Percentiles rank a stretch among this genome's conserved stretches.
Conservation (phyloP, 1,284 basidiomycete species). For the Sanghuangporus baumii region DNA sequence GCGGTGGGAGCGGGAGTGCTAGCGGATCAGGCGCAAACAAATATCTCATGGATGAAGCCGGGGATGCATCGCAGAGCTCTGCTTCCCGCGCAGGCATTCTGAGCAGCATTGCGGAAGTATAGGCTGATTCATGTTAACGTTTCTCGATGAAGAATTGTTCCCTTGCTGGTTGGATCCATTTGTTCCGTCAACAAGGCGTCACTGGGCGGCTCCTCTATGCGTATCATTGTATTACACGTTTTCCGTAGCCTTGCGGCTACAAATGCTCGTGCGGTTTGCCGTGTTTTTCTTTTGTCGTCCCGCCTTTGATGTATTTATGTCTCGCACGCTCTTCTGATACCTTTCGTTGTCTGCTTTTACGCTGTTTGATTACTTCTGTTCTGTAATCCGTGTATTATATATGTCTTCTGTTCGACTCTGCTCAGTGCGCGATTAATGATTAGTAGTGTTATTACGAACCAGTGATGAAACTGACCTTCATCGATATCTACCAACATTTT, state of each 20-base stretch:
- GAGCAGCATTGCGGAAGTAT: conserved; percentile 38
- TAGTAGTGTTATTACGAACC: neutral
- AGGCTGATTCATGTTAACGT: neutral
- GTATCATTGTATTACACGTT: neutral
- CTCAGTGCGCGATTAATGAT: neutral
- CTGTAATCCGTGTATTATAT: neutral
- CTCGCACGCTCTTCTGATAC: neutral
- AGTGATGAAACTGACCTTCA: too few species aligned
- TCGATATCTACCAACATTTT: too few species aligned
- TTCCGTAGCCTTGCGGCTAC: neutral
- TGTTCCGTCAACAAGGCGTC: neutral
- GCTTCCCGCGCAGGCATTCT: conserved; percentile 49
- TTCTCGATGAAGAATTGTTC: neutral
- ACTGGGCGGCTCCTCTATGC: neutral
- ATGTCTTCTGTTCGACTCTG: neutral
- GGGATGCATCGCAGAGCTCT: conserved; percentile 35
- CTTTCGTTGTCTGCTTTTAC: neutral
- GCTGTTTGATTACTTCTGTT: neutral
- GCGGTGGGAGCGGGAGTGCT: conserved; percentile 28
- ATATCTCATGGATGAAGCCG: conserved; percentile 31
- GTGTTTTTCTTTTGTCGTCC: neutral
- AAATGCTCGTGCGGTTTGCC: neutral
- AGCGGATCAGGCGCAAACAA: conserved; percentile 30
- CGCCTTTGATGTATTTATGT: neutral
- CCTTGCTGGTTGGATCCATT: neutral